Conservation (phyloP, 2,329 filamentous ascomycete species). For the Phialocephala subalpina region DNA sequence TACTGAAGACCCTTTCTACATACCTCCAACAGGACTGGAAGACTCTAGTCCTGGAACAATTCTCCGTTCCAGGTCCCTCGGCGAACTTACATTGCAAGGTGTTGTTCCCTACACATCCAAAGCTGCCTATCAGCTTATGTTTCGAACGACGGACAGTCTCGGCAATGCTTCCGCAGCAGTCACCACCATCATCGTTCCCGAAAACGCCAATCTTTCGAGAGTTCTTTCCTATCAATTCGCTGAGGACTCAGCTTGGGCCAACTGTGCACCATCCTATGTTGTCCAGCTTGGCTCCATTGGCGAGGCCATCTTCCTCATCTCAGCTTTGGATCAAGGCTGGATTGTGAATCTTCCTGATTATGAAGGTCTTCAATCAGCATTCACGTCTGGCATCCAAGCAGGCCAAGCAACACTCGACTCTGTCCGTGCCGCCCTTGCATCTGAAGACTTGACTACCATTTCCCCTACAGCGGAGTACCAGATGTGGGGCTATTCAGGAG, state of each 20-base stretch:
- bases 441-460: background rate
- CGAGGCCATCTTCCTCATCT: background rate
- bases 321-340: constrained; percentile 26
- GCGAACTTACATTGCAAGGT: constrained; percentile 25
- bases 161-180: constrained; percentile 48
- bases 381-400: constrained; percentile 24
- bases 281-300: constrained; percentile 42
- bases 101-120: background rate
- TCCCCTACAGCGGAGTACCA: constrained; percentile 8
- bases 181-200: constrained; percentile 49
- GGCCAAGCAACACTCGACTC: constrained; percentile 34
- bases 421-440: constrained; percentile 30
- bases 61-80: constrained; percentile 41
- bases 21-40: constrained; percentile 41
- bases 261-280: constrained; percentile 50
- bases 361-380: constrained; percentile 31
- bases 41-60: constrained; percentile 43
- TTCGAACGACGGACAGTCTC: constrained; percentile 48
- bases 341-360: constrained; percentile 35
- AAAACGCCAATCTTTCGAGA: constrained; percentile 2
- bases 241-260: constrained; percentile 49
- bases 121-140: constrained; percentile 48
- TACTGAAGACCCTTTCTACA: constrained; percentile 48
- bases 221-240: constrained; percentile 53
- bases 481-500: constrained; percentile 65